A percentile compares a stretch with the other conserved stretches of the same genome.
phyloP scores from a whole-genome alignment of 495 filamentous ascomycete species.

The Podospora appendiculata region DNA sequence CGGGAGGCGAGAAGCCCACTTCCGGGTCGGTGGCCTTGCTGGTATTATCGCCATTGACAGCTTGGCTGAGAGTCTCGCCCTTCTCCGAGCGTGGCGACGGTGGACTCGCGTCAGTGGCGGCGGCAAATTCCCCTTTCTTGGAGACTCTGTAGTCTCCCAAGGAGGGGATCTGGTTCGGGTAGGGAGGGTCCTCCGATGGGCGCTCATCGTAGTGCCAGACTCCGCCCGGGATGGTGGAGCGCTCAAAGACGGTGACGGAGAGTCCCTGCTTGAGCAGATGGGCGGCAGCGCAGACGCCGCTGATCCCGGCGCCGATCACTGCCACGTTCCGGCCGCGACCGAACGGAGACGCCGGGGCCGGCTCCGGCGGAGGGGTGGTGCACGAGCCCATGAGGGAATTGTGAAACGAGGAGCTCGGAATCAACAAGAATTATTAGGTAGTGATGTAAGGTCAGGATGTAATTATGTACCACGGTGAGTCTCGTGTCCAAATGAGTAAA shows the following conservation, averaged over 20 bases:
- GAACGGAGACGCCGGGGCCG: slow-evolving; percentile 1
- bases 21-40: slow-evolving; percentile 1
- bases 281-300: slow-evolving; percentile 54
- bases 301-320: slow-evolving; percentile 65
- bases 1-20: slow-evolving; percentile 25
- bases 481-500: too few relatives aligned
- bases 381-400: background rate
- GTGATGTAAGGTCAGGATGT: too few relatives aligned
- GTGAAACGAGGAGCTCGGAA: background rate
- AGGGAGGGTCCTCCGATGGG: slow-evolving; percentile 46
- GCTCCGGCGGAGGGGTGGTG: background rate
- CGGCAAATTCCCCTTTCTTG: slow-evolving; percentile 9
- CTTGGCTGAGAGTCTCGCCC: too few relatives aligned
- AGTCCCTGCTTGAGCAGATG: slow-evolving; percentile 53
- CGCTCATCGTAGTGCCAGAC: slow-evolving; percentile 62
- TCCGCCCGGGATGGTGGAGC: slow-evolving; percentile 49
- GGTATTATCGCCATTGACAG: background rate
- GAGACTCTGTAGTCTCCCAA: slow-evolving; percentile 16
- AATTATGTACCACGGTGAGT: too few relatives aligned
- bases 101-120: slow-evolving; percentile 8
- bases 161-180: slow-evolving; percentile 43
- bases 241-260: slow-evolving; percentile 59
- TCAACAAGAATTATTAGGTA: too few relatives aligned
- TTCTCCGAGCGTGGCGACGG: background rate
- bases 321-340: slow-evolving; percentile 35